Base-by-base conservation (phyloP, 2,329 filamentous ascomycete genomes). In the Beauveria sp. region DNA sequence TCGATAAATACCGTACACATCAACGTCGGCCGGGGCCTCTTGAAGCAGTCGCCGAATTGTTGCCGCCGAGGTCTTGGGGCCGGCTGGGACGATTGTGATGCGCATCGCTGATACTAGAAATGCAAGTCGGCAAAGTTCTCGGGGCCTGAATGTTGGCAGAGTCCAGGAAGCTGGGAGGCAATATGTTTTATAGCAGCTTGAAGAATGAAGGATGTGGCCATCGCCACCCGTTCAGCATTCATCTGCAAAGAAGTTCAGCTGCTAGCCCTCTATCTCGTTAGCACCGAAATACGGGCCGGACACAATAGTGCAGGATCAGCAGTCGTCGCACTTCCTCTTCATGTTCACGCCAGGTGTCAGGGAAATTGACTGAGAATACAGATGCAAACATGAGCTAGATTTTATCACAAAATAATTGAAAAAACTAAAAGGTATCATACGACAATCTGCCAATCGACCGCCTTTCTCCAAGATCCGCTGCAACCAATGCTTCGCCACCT, bases 41-140 rank as follows among this genome's bases (percentile, higher is more conserved):
- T 62, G 61, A 30, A 71, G 66, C 14, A 71, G 65, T 40, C 53
- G n/a, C 3, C 67, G 67, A 63, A 70, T 67, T 49, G 68, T 62
- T 47, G 68, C 68, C 18, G 63, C 63, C 34, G 64, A 65, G 5
- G 69, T 70, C 50, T 64, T 64, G 59, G 68, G 61, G 24, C 66
- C 66, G 3, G 69, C 70, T 40, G 70, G 67, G 38, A 65, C 60
- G 52, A 71, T 62, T 43, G 65, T 65, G 66, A 70, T 62, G 16
- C 67, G 64, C 68, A 69, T 69, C 30, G 3, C 51, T 20, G 51
- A 7, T 26, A 12, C 14, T 54, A 34, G 51, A 10, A 50, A 16
- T 30, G 24, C 18, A 18, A 12, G 30, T 34, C 10, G 12, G 10
- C 30, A 12, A 34, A 5, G 0, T 34, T 14, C 10, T 14, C 2